phyloP scores from a whole-genome alignment of 495 filamentous ascomycete species.

The Penicillium lividum region DNA sequence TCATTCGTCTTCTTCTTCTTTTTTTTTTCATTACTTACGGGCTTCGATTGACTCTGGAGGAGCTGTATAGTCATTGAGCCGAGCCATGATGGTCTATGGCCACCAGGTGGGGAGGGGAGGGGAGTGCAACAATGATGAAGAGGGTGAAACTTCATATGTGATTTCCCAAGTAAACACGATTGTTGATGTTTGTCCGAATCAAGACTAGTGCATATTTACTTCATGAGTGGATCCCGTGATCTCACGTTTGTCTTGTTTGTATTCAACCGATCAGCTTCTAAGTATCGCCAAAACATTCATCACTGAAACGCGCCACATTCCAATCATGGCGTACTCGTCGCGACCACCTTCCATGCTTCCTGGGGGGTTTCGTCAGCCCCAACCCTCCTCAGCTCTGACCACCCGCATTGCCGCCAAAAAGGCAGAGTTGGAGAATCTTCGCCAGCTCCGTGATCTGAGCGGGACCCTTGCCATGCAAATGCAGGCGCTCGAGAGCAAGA shows the following conservation, averaged over 20 bases:
- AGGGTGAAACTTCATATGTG: background rate
- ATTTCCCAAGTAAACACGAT: conserved; percentile 14
- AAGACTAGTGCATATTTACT: conserved; percentile 30
- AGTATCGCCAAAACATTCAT: background rate
- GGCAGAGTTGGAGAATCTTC: conserved; percentile 85
- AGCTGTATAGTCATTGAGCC: conserved; percentile 79
- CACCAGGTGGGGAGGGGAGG: background rate
- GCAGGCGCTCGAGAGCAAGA: conserved; percentile 84
- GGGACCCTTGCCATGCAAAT: conserved; percentile 85
- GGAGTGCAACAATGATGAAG: background rate
- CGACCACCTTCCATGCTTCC: conserved; percentile 48
- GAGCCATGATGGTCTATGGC: conserved; percentile 65
- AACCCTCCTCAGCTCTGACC: conserved; percentile 79
- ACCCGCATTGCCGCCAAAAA: conserved; percentile 92
- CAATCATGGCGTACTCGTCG: conserved; percentile 57
- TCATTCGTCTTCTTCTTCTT: background rate
- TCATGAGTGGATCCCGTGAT: background rate
- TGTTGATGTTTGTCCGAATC: conserved; percentile 47
- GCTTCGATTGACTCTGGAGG: conserved; percentile 75
- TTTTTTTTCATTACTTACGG: conserved; percentile 57
- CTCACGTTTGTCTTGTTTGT: conserved; percentile 8
- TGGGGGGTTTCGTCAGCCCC: conserved; percentile 43
- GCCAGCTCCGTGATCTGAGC: conserved; percentile 84
- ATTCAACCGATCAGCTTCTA: conserved; percentile 1
- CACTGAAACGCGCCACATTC: conserved; percentile 11